Evolutionary conservation across 2,329 filamentous ascomycete species (phyloP).

Genomic region (Cercospora sojina): DNA sequence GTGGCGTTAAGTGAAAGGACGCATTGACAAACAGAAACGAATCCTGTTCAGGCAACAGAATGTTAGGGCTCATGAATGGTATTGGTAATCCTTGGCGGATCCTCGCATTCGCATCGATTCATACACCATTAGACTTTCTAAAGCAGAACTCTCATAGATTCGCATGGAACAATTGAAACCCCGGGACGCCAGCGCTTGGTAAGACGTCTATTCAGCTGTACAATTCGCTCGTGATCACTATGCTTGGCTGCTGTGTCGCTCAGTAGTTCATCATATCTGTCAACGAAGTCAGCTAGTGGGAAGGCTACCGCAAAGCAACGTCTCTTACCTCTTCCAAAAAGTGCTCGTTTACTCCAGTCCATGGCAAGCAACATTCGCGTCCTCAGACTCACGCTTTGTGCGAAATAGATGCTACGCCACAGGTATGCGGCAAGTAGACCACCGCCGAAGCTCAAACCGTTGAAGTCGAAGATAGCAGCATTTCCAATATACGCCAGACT

Average conservation of each 20-base stretch:
- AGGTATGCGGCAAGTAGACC: conserved; percentile 92
- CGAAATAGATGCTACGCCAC: conserved; percentile 96
- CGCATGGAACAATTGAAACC: not conserved
- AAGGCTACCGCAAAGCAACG: not conserved
- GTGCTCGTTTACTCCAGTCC: conserved; percentile 96
- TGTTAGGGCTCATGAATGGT: not conserved
- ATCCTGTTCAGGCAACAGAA: not conserved
- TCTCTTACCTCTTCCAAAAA: conserved; percentile 87
- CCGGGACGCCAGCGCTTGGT: not conserved
- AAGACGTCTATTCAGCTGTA: conserved; percentile 3
- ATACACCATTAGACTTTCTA: not conserved
- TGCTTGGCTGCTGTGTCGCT: conserved; percentile 4
- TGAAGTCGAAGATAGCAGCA: conserved; percentile 88
- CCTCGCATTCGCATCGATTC: not conserved
- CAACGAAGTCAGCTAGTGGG: conserved; percentile 18
- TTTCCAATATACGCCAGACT: conserved; percentile 95
- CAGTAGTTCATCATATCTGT: conserved; percentile 40
- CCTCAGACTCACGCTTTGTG: conserved; percentile 90
- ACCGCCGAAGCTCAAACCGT: conserved; percentile 74
- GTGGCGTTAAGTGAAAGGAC: not conserved
- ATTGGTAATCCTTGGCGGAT: not conserved
- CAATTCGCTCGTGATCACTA: not conserved
- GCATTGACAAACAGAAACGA: not conserved
- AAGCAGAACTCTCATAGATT: not conserved
- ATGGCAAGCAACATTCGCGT: conserved; percentile 88